Percentiles rank a stretch among this genome's conserved stretches.
Conservation (phyloP, 345 rosid genomes). For the Ceriops zippeliana region DNA sequence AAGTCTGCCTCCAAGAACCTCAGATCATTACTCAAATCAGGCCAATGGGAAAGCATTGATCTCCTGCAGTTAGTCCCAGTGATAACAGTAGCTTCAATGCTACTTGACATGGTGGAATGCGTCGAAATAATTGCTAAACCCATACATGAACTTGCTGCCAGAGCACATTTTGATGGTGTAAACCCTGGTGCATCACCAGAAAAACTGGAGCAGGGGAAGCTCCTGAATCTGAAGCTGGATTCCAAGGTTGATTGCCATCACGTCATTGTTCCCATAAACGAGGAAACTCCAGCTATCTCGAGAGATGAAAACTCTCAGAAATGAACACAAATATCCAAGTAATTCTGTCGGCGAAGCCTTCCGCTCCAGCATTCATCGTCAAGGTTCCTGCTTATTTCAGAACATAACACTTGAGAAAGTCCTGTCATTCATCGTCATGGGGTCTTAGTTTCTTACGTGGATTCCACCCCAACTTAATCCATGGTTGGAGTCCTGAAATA, state of each 20-base stretch:
- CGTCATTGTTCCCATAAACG: constrained; percentile 8
- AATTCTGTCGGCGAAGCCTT: too few species aligned
- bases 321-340: too few species aligned
- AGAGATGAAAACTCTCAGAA: neutral
- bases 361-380: too few species aligned
- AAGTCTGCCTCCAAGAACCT: constrained; percentile 34
- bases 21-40: constrained; percentile 42
- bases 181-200: constrained; percentile 31
- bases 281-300: neutral
- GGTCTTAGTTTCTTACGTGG: too few species aligned
- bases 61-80: constrained; percentile 36
- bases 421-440: too few species aligned
- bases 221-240: neutral
- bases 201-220: constrained; percentile 23
- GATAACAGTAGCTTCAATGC: constrained; percentile 48
- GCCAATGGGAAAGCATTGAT: constrained; percentile 40
- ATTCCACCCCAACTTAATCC: too few species aligned
- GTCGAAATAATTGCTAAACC: constrained; percentile 52
- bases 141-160: constrained; percentile 46
- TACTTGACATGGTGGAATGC: constrained; percentile 47
- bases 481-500: too few species aligned
- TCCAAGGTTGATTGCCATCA: neutral
- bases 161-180: constrained; percentile 38
- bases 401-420: too few species aligned
- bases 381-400: too few species aligned